A percentile compares a stretch with the other conserved stretches of the same genome.
phyloP scores from a whole-genome alignment of 495 filamentous ascomycete species.

The Acidiella bohemica region DNA sequence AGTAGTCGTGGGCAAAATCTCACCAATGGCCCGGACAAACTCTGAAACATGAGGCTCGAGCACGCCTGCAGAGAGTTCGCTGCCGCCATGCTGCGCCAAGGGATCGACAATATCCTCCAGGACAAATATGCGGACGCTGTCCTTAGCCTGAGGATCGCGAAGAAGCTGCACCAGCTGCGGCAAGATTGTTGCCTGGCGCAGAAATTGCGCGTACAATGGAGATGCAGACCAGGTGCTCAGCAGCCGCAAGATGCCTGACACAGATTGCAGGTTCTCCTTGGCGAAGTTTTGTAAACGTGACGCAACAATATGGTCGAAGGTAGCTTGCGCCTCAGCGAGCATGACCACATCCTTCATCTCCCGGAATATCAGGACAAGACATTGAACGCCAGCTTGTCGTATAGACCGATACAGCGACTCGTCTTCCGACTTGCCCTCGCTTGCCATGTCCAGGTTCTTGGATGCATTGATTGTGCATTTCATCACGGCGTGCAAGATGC shows the following conservation, averaged over 20 bases:
- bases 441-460: conserved; percentile 26
- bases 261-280: conserved; percentile 71
- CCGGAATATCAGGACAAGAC: conserved; percentile 50
- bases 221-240: conserved; percentile 67
- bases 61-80: not conserved
- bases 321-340: conserved; percentile 34
- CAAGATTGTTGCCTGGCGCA: conserved; percentile 53
- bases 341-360: conserved; percentile 1
- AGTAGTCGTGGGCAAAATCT: conserved; percentile 39
- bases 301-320: conserved; percentile 61
- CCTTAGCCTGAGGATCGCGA: conserved; percentile 59
- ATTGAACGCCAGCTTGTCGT: conserved; percentile 62
- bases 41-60: not conserved
- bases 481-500: conserved; percentile 58
- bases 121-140: conserved; percentile 75
- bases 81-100: conserved; percentile 33
- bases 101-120: conserved; percentile 56
- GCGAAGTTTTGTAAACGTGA: conserved; percentile 69
- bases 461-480: conserved; percentile 67
- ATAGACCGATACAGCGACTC: conserved; percentile 53
- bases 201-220: conserved; percentile 49
- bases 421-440: conserved; percentile 35
- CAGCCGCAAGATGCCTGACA: conserved; percentile 70
- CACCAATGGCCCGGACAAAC: conserved; percentile 41
- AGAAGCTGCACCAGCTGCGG: conserved; percentile 58